Conservation (phyloP, 495 filamentous ascomycete species). For the Penicillium odoratum region DNA sequence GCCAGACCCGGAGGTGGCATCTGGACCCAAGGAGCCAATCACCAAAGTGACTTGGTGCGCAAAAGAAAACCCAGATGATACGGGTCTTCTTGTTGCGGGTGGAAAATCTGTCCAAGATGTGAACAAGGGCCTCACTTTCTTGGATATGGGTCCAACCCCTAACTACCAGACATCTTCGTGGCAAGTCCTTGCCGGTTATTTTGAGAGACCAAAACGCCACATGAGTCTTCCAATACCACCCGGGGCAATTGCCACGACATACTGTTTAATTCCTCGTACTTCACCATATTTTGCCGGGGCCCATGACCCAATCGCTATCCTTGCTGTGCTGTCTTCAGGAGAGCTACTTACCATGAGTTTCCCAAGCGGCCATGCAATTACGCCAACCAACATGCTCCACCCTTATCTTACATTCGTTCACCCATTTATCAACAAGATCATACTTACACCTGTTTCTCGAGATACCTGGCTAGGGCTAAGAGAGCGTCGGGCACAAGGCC, state of each 20-base stretch:
- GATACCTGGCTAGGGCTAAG: constrained; percentile 85
- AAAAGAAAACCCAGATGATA: constrained; percentile 89
- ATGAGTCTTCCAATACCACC: constrained; percentile 75
- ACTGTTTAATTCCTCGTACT: constrained; percentile 75
- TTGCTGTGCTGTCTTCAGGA: constrained; percentile 78
- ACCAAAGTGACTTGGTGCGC: constrained; percentile 84
- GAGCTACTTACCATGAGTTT: constrained; percentile 88
- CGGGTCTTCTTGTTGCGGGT: constrained; percentile 82
- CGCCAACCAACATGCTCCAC: constrained; percentile 87
- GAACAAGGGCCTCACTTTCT: constrained; percentile 75
- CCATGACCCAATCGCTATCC: constrained; percentile 83
- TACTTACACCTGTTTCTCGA: constrained; percentile 67
- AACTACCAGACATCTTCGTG: constrained; percentile 88
- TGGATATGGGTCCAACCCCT: constrained; percentile 87
- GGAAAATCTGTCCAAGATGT: constrained; percentile 63
- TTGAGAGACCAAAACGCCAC: constrained; percentile 67
- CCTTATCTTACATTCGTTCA: constrained; percentile 80
- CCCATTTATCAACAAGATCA: constrained; percentile 74
- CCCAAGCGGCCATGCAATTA: constrained; percentile 85
- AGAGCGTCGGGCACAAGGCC: constrained; percentile 72
- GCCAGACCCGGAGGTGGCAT: constrained; percentile 30
- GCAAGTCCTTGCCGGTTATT: constrained; percentile 75
- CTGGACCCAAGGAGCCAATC: constrained; percentile 67
- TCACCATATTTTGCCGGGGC: constrained; percentile 84
- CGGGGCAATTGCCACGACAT: constrained; percentile 75